phyloP scores from a whole-genome alignment of 768 basidiomycete genomes.

The Russula dissimulans region DNA sequence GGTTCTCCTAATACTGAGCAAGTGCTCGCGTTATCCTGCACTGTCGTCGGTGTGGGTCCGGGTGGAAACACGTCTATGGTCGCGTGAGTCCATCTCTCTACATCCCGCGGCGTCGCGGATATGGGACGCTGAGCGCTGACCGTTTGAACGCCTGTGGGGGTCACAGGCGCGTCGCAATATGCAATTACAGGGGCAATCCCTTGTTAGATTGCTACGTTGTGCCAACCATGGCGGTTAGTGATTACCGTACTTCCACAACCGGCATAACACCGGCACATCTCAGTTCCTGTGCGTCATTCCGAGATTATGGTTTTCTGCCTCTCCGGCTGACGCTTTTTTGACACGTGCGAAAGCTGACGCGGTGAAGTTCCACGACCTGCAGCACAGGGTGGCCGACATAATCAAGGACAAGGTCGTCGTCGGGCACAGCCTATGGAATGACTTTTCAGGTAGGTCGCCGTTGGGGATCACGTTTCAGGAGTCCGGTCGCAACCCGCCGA shows the following conservation, averaged over 20 bases:
- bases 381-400: slow-evolving; percentile 52
- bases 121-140: neutral
- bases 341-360: slow-evolving; percentile 35
- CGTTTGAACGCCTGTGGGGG: neutral
- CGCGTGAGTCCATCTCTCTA: slow-evolving; percentile 43
- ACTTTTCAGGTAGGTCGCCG: slow-evolving; percentile 53
- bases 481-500: neutral
- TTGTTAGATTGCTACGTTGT: slow-evolving; percentile 57
- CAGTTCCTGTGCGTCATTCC: slow-evolving; percentile 27
- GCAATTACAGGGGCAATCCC: slow-evolving; percentile 38
- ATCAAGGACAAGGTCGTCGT: slow-evolving; percentile 65
- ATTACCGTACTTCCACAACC: slow-evolving; percentile 62
- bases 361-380: slow-evolving; percentile 50
- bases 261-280: slow-evolving; percentile 40
- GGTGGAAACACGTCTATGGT: slow-evolving; percentile 78
- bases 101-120: neutral
- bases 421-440: slow-evolving; percentile 74
- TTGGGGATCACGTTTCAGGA: slow-evolving; percentile 7
- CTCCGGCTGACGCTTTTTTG: neutral
- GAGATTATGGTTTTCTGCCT: neutral
- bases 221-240: slow-evolving; percentile 60
- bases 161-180: slow-evolving; percentile 35
- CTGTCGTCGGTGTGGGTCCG: slow-evolving; percentile 62
- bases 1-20: slow-evolving; percentile 31
- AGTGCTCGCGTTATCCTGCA: slow-evolving; percentile 49